Evolutionary conservation across 1,284 basidiomycete genomes (phyloP).

Genomic region (Irpex sp.): DNA sequence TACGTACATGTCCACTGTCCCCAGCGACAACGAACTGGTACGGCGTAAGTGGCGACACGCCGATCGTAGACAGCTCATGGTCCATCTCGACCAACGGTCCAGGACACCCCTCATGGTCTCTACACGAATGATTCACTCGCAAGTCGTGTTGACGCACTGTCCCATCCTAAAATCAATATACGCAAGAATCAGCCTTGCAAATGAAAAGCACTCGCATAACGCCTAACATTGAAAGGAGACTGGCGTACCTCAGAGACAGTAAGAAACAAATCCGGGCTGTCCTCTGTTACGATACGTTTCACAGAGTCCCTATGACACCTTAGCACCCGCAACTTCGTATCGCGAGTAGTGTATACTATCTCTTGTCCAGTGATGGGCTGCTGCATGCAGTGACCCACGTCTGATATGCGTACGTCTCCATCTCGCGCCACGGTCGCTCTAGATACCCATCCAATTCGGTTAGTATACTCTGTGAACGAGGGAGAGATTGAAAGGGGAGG

Average conservation of each 20-base stretch:
- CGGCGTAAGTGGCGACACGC: slow-evolving; percentile 67
- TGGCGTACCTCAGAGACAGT: slow-evolving; percentile 75
- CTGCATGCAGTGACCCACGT: slow-evolving; percentile 53
- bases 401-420: slow-evolving; percentile 78
- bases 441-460: neutral
- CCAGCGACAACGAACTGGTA: slow-evolving; percentile 77
- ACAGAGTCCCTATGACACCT: slow-evolving; percentile 68
- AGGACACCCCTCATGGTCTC: slow-evolving; percentile 47
- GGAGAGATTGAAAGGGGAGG: neutral
- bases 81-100: slow-evolving; percentile 61
- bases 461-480: too few species aligned
- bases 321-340: slow-evolving; percentile 51
- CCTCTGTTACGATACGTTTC: slow-evolving; percentile 82
- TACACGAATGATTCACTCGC: slow-evolving; percentile 64
- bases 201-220: neutral
- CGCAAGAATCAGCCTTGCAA: neutral
- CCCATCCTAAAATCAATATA: slow-evolving; percentile 44
- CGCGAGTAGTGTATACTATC: slow-evolving; percentile 38
- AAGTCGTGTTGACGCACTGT: slow-evolving; percentile 88
- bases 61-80: slow-evolving; percentile 60
- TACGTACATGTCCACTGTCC: slow-evolving; percentile 61
- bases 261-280: slow-evolving; percentile 80
- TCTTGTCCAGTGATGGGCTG: slow-evolving; percentile 31
- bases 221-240: too few species aligned
- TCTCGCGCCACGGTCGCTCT: slow-evolving; percentile 82